Evolutionary conservation across 768 basidiomycete genomes (phyloP), one percentile per base, ranked within the genome.

Genomic region (Royoungia palumana): DNA sequence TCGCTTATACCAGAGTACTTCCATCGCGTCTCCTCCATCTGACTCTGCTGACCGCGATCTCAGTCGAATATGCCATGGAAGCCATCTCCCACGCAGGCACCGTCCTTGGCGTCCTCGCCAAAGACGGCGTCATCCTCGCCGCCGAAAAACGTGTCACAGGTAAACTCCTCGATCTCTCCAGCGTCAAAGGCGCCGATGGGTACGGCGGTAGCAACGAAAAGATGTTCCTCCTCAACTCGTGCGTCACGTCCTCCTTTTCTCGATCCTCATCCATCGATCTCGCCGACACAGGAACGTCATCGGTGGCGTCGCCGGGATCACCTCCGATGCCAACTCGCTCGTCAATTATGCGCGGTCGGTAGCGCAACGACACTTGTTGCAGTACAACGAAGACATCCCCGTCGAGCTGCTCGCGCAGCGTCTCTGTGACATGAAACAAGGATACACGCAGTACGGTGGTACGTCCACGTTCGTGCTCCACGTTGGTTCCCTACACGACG

Each of bases 41-140:
- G 4, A 17, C n/a, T 30, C 28, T 21, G 30, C 50, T 39, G 44
- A 42, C 21, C 24, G 46, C 37, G 30, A 46, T 56, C 27, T 41
- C 59, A 95, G 95, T 98, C 75, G 95, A 99, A 75, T 99, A 99
- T 80, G 95, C 95, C 37, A 96, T 98, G 92, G 96, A 98, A 67
- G 93, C 94, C 50, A 97, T 98, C 76, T 96, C 94, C 24, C 89
- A 94, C 62, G 93, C 92, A 17, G 91, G 91, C 46, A 89, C 92
- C 35, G 93, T 95, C 38, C 81, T 95, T n/a, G 93, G 91, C 35
- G 86, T 94, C 47, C 78, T 94, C 24, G 91, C 93, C 24, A 87
- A 83, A 59, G 89, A 94, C 54, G 94, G 94, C 1, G 88, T 95
- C 16, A 90, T 95, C 9, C 76, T 95, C 3, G 94, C 90, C 0